Base-by-base conservation (phyloP, 139 green algal genomes). In the Coccomyxa sp. region DNA sequence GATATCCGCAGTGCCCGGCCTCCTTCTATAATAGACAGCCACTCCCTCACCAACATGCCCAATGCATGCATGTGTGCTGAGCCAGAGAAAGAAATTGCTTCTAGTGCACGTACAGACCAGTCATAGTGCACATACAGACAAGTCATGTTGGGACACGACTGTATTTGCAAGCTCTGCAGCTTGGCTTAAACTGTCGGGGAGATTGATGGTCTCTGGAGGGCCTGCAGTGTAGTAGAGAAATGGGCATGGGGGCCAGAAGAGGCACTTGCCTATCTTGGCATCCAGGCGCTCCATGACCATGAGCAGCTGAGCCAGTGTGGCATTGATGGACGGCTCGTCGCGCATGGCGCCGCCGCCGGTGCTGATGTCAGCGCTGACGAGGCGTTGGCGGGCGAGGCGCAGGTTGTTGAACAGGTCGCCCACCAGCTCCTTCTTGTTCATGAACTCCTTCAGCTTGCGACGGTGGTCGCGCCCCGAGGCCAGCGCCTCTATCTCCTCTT, bases 391-490 rank as follows among this genome's bases (percentile, higher is more conserved):
- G 13, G 76, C 76, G 30, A 96, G 87, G 32, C 92, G 87, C 60
- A 98, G 84, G 81, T 98, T 92, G 87, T 99, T 99, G 90, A 99
- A 97, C 59, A 95, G 81, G 82, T 98, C 94, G 7, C 96, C 95
- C 71, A 98, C 89, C 30, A 94, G 80, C 82, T 97, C 95, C 88
- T 98, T 98, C 90, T 98, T 98, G 58, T 90, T 88, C 92, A 99
- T 94, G 58, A 98, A 88, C 84, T 95, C 90, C 84, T 95, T 97
- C 28, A 98, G 90, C 78, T 85, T 82, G 30, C 88, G 83, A 0
- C 95, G 85, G 88, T 97, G 94, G 30, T 87, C 85, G 27, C 87
- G 80, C 15, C 96, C 94, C 58, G 71, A 51, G 1, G 86, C 88
- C 82, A 99, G 87, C 0, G 94, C 94, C 82, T 93, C 89, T 13